A percentile compares a stretch with the other conserved stretches of the same genome.
Evolutionary conservation across 306 rosid genomes (phyloP).

Genomic region (Prunus salicina): DNA sequence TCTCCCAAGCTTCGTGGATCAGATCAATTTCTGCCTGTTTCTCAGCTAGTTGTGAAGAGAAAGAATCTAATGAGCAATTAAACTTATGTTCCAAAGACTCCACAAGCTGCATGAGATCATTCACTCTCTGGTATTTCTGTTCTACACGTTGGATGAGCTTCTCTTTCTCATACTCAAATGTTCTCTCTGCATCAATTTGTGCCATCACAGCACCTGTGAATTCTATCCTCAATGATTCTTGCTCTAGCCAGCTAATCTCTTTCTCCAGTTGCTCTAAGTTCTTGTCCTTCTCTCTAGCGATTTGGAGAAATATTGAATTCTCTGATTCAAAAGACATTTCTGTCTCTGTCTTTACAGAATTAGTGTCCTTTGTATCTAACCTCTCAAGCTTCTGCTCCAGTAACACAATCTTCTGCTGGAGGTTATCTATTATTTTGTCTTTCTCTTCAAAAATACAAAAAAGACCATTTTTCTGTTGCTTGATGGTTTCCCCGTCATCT

Average conservation of each 20-base stretch:
- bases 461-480: conserved; percentile 52
- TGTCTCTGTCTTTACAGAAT: conserved; percentile 23
- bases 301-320: conserved; percentile 24
- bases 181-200: conserved; percentile 35
- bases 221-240: conserved; percentile 54
- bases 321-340: conserved; percentile 14
- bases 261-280: conserved; percentile 51
- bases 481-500: conserved; percentile 49
- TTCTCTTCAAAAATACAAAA: conserved; percentile 38
- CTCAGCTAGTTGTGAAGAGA: conserved; percentile 54
- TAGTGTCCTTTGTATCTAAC: conserved; percentile 35
- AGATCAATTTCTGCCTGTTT: conserved; percentile 57
- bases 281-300: conserved; percentile 44
- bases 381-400: conserved; percentile 42
- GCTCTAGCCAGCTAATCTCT: conserved; percentile 48
- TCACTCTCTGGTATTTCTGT: conserved; percentile 35
- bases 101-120: conserved; percentile 40
- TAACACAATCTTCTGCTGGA: conserved; percentile 41
- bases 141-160: conserved; percentile 27
- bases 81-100: conserved; percentile 50
- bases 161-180: conserved; percentile 39
- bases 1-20: conserved; percentile 56
- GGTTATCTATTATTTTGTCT: conserved; percentile 35
- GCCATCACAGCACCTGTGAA: conserved; percentile 44
- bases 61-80: conserved; percentile 38